Conservation (phyloP, 1,284 basidiomycete genomes). For the Trametes hirsuta region DNA sequence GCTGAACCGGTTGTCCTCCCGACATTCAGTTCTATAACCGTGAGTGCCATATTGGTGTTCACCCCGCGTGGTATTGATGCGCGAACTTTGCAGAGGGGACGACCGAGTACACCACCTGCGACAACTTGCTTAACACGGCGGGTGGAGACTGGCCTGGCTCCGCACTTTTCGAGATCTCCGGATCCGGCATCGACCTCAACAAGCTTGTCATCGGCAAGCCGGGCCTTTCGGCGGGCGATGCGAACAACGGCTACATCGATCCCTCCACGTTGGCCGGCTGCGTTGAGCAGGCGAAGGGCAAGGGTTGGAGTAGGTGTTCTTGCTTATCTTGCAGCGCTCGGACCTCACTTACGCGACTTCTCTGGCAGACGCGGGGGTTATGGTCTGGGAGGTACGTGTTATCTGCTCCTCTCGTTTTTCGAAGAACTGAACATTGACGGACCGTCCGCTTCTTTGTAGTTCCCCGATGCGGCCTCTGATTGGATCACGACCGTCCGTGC, state of each 20-base stretch:
- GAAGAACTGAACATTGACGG: background rate
- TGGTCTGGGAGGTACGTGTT: slow-evolving; percentile 36
- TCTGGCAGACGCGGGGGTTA: slow-evolving; percentile 51
- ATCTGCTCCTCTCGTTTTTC: background rate
- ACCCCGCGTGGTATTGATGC: background rate
- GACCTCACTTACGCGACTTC: background rate
- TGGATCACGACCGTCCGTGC: slow-evolving; percentile 54
- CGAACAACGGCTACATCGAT: slow-evolving; percentile 60
- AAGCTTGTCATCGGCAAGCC: slow-evolving; percentile 70
- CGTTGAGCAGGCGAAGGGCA: slow-evolving; percentile 52
- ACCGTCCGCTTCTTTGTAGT: slow-evolving; percentile 31
- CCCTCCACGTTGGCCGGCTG: slow-evolving; percentile 57
- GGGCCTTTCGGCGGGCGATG: slow-evolving; percentile 48
- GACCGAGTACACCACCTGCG: slow-evolving; percentile 60
- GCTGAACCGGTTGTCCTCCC: background rate
- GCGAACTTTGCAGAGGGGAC: slow-evolving; percentile 47
- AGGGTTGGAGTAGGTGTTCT: slow-evolving; percentile 57
- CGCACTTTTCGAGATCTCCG: slow-evolving; percentile 64
- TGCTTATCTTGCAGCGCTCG: background rate
- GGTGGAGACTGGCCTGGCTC: slow-evolving; percentile 53
- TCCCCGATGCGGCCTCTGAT: slow-evolving; percentile 46
- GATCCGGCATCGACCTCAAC: slow-evolving; percentile 52
- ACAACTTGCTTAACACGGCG: slow-evolving; percentile 53
- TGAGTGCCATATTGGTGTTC: slow-evolving; percentile 33
- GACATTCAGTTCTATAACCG: slow-evolving; percentile 64